Evolutionary conservation across 2,329 filamentous ascomycete genomes (phyloP).

Genomic region (Rhinocladiella similis): DNA sequence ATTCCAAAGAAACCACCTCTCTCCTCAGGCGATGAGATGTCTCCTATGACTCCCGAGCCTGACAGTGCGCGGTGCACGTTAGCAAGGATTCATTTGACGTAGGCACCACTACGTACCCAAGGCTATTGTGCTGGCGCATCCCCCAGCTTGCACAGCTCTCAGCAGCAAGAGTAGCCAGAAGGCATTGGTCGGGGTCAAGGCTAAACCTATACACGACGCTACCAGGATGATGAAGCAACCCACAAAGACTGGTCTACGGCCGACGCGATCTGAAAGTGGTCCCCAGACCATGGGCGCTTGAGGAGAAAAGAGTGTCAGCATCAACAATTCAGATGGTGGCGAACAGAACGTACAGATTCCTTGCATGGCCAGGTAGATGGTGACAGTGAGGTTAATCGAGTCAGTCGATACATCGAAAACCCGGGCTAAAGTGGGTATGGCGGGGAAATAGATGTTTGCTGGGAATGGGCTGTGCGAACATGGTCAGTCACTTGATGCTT

Average conservation of each 20-base stretch:
- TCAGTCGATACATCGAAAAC: conserved; percentile 41
- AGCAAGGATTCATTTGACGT: neutral
- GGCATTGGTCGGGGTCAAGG: conserved; percentile 38
- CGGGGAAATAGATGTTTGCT: conserved; percentile 50
- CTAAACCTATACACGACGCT: conserved; percentile 42
- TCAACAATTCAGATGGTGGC: too few species aligned
- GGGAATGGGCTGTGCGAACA: conserved; percentile 33
- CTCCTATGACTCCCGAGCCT: conserved; percentile 42
- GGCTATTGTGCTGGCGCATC: conserved; percentile 44
- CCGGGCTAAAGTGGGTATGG: conserved; percentile 40
- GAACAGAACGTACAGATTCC: conserved; percentile 24
- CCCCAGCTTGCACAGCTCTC: conserved; percentile 44
- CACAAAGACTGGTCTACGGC: conserved; percentile 41
- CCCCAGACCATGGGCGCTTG: conserved; percentile 43
- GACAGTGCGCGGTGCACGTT: neutral
- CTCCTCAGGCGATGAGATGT: conserved; percentile 43
- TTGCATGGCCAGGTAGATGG: conserved; percentile 46
- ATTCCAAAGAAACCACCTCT: conserved; percentile 49
- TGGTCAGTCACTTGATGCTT: neutral
- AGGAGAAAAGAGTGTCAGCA: conserved; percentile 20
- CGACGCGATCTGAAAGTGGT: conserved; percentile 40
- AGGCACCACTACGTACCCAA: conserved; percentile 29
- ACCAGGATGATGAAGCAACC: conserved; percentile 42
- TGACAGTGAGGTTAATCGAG: conserved; percentile 46
- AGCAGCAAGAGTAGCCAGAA: conserved; percentile 37